A percentile compares a stretch with the other conserved stretches of the same genome.
These are phyloP conservation scores for Anethum foeniculum DNA, from an alignment of 140 eudicot species.

Conservation along the genomic window DNA sequence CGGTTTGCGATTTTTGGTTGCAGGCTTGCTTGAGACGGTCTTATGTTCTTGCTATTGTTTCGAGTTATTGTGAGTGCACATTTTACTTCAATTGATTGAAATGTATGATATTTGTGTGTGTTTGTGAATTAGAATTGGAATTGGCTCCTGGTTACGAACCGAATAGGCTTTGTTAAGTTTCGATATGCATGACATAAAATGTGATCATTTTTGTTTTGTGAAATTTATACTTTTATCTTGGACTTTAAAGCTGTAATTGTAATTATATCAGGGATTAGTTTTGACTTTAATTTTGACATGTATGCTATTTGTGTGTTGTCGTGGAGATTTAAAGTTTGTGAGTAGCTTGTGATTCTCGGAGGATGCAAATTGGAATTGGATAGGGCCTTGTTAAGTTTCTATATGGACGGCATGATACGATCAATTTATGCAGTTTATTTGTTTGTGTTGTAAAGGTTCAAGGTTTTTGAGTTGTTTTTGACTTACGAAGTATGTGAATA, in stretches of 20 bases:
- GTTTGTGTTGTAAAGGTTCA: not conserved
- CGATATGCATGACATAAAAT: not conserved
- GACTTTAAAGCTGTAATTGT: not conserved
- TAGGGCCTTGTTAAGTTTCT: not conserved
- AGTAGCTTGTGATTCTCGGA: not conserved
- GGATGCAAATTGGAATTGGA: not conserved
- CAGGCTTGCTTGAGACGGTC: constrained; percentile 54
- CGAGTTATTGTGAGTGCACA: constrained; percentile 41
- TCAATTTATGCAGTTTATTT: not conserved
- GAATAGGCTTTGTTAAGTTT: not conserved
- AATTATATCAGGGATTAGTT: no score
- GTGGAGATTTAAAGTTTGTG: not conserved
- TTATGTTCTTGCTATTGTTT: constrained; percentile 33
- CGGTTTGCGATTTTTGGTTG: constrained; percentile 57
- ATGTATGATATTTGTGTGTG: not conserved
- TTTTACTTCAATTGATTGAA: not conserved
- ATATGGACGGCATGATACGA: not conserved
- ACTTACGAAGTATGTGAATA: not conserved
- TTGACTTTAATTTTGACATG: not conserved
- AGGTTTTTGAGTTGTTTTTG: not conserved
- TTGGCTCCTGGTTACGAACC: not conserved
- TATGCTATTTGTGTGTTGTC: not conserved
- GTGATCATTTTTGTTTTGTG: not conserved
- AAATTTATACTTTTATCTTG: not conserved
- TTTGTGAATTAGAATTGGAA: not conserved